These are phyloP conservation scores for Cyanidiococcus yangmingshanensis DNA, from an alignment of 23 red algal genomes.

Conservation along the genomic window DNA sequence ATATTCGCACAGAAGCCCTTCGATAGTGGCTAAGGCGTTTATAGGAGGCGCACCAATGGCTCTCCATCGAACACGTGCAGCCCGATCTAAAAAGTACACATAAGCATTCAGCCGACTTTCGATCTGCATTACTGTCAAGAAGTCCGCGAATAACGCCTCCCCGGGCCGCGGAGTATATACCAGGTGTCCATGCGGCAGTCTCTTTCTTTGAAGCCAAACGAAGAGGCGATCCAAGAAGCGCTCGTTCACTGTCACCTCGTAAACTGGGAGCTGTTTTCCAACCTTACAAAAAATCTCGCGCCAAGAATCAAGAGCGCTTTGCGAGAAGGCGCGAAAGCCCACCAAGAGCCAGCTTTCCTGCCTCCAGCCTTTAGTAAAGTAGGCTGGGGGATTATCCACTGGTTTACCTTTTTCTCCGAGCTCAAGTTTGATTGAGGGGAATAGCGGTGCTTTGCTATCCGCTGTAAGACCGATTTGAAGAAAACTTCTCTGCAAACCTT, in stretches of 20 bases:
- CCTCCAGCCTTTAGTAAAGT: neutral
- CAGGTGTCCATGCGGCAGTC: neutral
- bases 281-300: neutral
- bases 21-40: no score
- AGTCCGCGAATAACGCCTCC: neutral
- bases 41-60: neutral
- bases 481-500: neutral
- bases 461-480: neutral
- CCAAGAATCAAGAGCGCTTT: neutral
- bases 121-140: neutral
- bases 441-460: neutral
- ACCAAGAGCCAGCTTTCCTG: neutral
- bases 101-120: neutral
- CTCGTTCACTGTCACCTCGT: conserved; percentile 7
- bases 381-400: neutral
- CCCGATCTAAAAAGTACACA: neutral
- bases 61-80: neutral
- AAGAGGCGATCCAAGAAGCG: neutral
- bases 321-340: conserved; percentile 14
- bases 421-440: neutral
- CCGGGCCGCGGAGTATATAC: neutral
- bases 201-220: neutral
- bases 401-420: neutral
- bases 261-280: neutral
- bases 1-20: no score